Base-by-base conservation (phyloP, 129 eudicot genomes). In the Ambrosia artemisiifolia region DNA sequence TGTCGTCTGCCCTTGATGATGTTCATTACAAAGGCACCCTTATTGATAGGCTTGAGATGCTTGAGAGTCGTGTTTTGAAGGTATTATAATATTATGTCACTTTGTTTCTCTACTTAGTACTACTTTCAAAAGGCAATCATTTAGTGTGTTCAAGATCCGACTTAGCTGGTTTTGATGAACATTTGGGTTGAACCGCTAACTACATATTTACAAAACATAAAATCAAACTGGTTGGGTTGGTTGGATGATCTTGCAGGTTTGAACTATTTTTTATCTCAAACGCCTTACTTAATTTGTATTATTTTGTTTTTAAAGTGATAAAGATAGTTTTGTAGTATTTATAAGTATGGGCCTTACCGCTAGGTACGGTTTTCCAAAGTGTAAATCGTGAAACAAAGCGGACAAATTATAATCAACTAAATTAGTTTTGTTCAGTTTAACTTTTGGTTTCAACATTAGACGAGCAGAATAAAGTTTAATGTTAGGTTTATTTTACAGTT, bases 1-100 rank as follows among this genome's bases (percentile, higher is more conserved):
- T 88, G 48, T 72, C 74, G 18, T 77, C 80, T 9, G 97, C 89
- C 56, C 83, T 91, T 8, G 77, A 91, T 14, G 97, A 91, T 80
- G 95, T 88, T 75, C 82, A 84, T 36, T 83, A 85, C 49, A 91
- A 88, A 77, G 97, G 97, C 85, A 85, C 97, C 11, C 87, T 91
- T 19, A 65, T 85, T 48, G 88, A 88, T 36, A 80, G 95, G 6
- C 88, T 91, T 19, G n/a, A 83, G 4, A 63, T 71, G 63, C 95
- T 91, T 11, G 95, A 91, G 75, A 83, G 80, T 55, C 83, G 90
- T 62, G 88, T 91, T 3, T 38, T 88, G 11, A 83, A 85, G 92
- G 97, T 86, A 80, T 57, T 59, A 30, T 59, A 90, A 95, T 86
- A 80, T 57, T 59, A 30, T 59, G 14, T 59, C 10, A 59, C 12